Conservation (phyloP, 495 filamentous ascomycete genomes). For the Penicillium coffeae region DNA sequence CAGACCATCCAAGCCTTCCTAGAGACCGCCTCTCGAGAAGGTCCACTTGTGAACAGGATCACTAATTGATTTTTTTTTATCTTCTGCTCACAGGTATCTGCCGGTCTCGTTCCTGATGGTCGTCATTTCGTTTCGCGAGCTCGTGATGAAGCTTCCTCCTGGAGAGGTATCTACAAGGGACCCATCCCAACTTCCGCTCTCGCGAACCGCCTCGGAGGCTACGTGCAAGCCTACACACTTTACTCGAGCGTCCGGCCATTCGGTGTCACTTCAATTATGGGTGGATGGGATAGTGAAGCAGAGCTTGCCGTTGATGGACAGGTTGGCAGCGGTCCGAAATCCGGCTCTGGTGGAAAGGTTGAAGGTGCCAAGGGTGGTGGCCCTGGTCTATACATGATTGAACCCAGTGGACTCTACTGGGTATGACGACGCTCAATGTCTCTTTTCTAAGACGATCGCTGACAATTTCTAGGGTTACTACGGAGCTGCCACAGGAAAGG, state of each 20-base stretch:
- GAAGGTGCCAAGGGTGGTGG: slow-evolving; percentile 74
- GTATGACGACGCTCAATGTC: slow-evolving; percentile 38
- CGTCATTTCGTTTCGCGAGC: slow-evolving; percentile 93
- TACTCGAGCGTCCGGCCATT: slow-evolving; percentile 96
- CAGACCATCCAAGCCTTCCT: too few relatives aligned
- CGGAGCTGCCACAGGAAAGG: slow-evolving; percentile 94
- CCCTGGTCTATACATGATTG: slow-evolving; percentile 95
- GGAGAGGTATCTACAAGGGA: slow-evolving; percentile 85
- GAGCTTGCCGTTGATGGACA: slow-evolving; percentile 80
- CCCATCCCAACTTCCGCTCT: slow-evolving; percentile 85
- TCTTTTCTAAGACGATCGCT: slow-evolving; percentile 1
- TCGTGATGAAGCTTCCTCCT: slow-evolving; percentile 84
- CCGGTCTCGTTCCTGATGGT: slow-evolving; percentile 90
- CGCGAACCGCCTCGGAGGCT: slow-evolving; percentile 85
- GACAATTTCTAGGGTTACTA: slow-evolving; percentile 72
- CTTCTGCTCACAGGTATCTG: slow-evolving; percentile 63
- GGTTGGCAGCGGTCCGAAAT: slow-evolving; percentile 73
- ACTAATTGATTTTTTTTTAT: too few relatives aligned
- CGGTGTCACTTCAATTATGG: slow-evolving; percentile 91
- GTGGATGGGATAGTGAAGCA: slow-evolving; percentile 83
- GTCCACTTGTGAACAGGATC: too few relatives aligned
- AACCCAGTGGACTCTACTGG: slow-evolving; percentile 96
- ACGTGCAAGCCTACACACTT: slow-evolving; percentile 94
- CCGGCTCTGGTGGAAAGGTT: slow-evolving; percentile 76
- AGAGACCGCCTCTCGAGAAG: too few relatives aligned